Conservation (phyloP, 192 early-diverging fungal genomes). For the Coemansia sp. region DNA sequence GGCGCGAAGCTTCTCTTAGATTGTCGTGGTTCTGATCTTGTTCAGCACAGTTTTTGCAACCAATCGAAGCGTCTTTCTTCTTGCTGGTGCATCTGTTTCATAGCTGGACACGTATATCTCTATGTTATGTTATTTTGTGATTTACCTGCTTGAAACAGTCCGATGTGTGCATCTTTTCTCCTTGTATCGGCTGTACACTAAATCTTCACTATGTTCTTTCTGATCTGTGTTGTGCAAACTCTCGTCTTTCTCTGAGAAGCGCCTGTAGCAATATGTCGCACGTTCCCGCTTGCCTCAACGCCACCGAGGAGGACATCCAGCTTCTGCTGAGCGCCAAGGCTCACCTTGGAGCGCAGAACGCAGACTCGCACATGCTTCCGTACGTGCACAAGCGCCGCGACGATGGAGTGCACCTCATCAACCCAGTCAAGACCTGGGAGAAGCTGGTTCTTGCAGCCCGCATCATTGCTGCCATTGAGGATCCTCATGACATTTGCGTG, state of each 20-base stretch:
- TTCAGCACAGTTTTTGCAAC: too few relatives aligned
- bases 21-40: too few relatives aligned
- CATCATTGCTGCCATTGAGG: conserved; percentile 98
- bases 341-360: conserved; percentile 99
- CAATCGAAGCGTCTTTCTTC: too few relatives aligned
- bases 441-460: conserved; percentile 99
- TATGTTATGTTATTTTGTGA: too few relatives aligned
- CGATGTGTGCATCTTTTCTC: too few relatives aligned
- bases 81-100: too few relatives aligned
- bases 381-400: conserved; percentile 98
- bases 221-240: too few relatives aligned
- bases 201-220: too few relatives aligned
- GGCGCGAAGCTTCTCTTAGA: too few relatives aligned
- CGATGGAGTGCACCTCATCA: conserved; percentile 99
- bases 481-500: conserved; percentile 96
- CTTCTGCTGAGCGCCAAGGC: conserved; percentile 93
- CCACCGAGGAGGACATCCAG: conserved; percentile 93
- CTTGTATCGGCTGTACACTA: too few relatives aligned
- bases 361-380: conserved; percentile 88
- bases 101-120: too few relatives aligned
- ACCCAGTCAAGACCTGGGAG: conserved; percentile 99
- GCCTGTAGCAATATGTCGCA: conserved; percentile 55
- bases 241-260: background rate
- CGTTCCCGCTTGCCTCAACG: conserved; percentile 58
- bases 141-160: too few relatives aligned